Evolutionary conservation across 2,329 filamentous ascomycete species (phyloP), one percentile per base, ranked within the genome.

Genomic region (Xylaria sp.): DNA sequence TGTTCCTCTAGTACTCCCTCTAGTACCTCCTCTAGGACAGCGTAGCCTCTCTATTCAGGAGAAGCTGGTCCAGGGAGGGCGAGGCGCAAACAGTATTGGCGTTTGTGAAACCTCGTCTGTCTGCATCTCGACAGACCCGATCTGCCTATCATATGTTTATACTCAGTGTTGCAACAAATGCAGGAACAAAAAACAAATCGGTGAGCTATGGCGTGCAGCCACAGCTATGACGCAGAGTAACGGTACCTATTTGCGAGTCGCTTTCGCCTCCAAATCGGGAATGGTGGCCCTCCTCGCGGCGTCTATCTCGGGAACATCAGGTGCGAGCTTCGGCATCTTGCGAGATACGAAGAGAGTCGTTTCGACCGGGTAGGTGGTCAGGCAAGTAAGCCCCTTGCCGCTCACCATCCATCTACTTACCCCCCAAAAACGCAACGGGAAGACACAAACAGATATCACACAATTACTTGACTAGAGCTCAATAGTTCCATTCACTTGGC

Each of bases 101-200:
- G 21, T 47, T 39, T 34, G 58, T 66, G 36, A 34, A 24, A 68
- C 65, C n/a, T 36, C 24, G 24, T 27, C 42, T 17, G 11, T 42
- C 4, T 45, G 24, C 24, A 36, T 50, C n/a, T 30, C 30, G 36
- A 56, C 36, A 21, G n/a, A 30, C 1, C 42, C 24, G 34, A 39
- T 45, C 24, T 30, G 30, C 47, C 24, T 50, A 51, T 56, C 59
- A 60, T 56, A 30, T 32, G 59, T 9, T 14, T 32, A 14, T 55
- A 45, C 8, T 39, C 19, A 11, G 30, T 39, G 47, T 36, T 48
- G 39, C 34, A 30, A 27, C 8, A 24, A 65, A 57, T 59, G 61
- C 65, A 65, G 65, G 65, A 68, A 68, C 65, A 45, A 34, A 9
- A 24, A 45, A 17, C 34, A 42, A 59, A 39, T 2, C 2, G 27